Evolutionary conservation across 1,284 basidiomycete genomes (phyloP).

Genomic region (Tremellales sp.): DNA sequence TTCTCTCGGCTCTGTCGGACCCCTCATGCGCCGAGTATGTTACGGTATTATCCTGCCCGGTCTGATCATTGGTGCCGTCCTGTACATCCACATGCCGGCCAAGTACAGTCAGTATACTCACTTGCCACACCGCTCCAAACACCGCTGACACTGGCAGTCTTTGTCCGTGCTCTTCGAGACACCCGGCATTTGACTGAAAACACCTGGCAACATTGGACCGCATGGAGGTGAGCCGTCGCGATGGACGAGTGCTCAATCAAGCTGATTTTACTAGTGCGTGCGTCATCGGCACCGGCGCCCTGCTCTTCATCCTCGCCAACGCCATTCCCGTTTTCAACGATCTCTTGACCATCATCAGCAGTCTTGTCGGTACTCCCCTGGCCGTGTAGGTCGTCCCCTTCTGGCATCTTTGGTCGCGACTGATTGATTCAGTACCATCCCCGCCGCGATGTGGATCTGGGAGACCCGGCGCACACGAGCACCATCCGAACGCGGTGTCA

Average conservation of each 20-base stretch:
- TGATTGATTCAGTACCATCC: conserved; percentile 16
- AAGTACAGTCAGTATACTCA: conserved; percentile 29
- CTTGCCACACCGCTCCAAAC: no score
- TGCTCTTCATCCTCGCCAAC: conserved; percentile 13
- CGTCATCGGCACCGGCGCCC: conserved; percentile 46
- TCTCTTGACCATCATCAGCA: conserved; percentile 33
- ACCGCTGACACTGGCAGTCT: no score
- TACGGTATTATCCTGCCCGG: conserved; percentile 45
- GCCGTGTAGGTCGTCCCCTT: conserved; percentile 11
- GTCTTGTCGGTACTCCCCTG: conserved; percentile 19
- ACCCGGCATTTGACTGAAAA: conserved; percentile 57
- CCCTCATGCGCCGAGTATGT: conserved; percentile 38
- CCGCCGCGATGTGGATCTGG: neutral
- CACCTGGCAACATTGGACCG: conserved; percentile 57
- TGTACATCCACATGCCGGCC: conserved; percentile 23
- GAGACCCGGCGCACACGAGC: neutral
- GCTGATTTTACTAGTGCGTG: no score
- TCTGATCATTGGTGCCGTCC: conserved; percentile 4
- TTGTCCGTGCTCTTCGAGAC: conserved; percentile 30
- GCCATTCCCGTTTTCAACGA: conserved; percentile 38
- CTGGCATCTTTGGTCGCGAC: neutral
- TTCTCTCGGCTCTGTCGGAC: conserved; percentile 39
- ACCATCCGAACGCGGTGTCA: conserved; percentile 6
- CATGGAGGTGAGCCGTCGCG: conserved; percentile 50
- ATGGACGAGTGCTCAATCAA: no score